Percentiles rank a stretch among this genome's conserved stretches.
These are phyloP conservation scores for Wickerhamiella vanderwaltii DNA, from an alignment of 805 yeast species.

Conservation along the genomic window DNA sequence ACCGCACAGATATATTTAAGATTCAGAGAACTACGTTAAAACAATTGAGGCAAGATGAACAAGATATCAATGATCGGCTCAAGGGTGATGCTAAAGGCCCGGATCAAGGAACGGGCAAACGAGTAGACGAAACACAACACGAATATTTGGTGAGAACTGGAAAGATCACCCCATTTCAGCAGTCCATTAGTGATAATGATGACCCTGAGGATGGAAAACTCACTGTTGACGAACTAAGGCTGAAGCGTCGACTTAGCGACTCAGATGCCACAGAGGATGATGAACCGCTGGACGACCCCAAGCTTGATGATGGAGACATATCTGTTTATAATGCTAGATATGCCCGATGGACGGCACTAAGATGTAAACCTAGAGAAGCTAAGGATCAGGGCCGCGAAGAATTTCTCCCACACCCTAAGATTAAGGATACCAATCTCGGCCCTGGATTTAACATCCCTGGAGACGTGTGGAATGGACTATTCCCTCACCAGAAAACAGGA, in stretches of 20 bases:
- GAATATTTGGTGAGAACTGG: slow-evolving; percentile 83
- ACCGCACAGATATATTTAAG: slow-evolving; percentile 42
- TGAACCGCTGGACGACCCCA: slow-evolving; percentile 12
- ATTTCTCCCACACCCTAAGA: slow-evolving; percentile 58
- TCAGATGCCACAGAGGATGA: slow-evolving; percentile 19
- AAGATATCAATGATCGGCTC: slow-evolving; percentile 46
- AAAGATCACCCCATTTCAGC: slow-evolving; percentile 86
- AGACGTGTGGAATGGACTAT: slow-evolving; percentile 72
- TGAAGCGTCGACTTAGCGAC: slow-evolving; percentile 13
- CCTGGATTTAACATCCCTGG: slow-evolving; percentile 66
- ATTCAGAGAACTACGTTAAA: slow-evolving; percentile 40
- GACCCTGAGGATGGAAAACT: slow-evolving; percentile 32
- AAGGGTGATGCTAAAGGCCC: slow-evolving; percentile 20
- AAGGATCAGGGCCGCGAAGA: slow-evolving; percentile 10
- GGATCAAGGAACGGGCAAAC: slow-evolving; percentile 19
- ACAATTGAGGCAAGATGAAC: slow-evolving; percentile 46
- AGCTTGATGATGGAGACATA: slow-evolving; percentile 8
- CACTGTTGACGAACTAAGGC: slow-evolving; percentile 30
- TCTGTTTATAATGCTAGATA: not conserved
- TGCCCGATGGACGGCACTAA: slow-evolving; percentile 12
- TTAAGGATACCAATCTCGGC: slow-evolving; percentile 16
- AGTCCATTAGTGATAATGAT: slow-evolving; percentile 27
- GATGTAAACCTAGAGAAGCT: slow-evolving; percentile 10
- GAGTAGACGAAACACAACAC: slow-evolving; percentile 63
- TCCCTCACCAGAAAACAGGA: slow-evolving; percentile 90